Base-by-base conservation (phyloP, 2,329 filamentous ascomycete species). In the Penicillium hordei region DNA sequence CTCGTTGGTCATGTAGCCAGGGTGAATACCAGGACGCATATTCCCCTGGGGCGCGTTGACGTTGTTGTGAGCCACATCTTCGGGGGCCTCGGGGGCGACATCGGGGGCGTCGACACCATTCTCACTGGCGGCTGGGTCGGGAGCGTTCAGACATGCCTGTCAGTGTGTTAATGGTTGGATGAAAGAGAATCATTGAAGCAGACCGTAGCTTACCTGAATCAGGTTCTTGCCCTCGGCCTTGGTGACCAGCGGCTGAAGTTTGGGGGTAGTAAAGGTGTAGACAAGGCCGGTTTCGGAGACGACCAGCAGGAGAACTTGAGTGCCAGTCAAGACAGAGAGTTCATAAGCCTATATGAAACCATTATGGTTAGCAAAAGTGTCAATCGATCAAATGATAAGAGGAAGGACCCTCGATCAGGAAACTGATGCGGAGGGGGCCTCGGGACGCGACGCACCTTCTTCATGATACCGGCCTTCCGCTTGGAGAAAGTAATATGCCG, bases 391-490 rank as follows among this genome's bases (percentile, higher is more conserved):
- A 40, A 40, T 13, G 25, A 27, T 48, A 6, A 8, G 13, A 12
- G 29, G 12, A 15, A 36, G 34, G n/a, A 33, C 7, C 44, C 44
- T 49, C 52, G 52, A 33, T 40, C 49, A 31, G 50, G 29, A 8
- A 52, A 40, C 49, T 19, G 39, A 46, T 44, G 50, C 39, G 50
- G 50, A 52, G 39, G 21, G 29, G 23, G 25, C 23, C 48, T 45
- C 48, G 27, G 49, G 48, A 67, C 61, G 67, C 65, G 63, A 83
- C 87, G 68, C 76, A 97, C 94, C 92, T 97, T 97, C 85, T 99
- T 97, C 94, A 99, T 97, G 79, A 99, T 97, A 70, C 94, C 94
- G 56, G 94, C 94, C 83, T 99, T 99, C 77, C 94, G 91, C 87
- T 99, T 99, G 69, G 93, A 97, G 78, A 99, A 97, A 72, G 94